Evolutionary conservation across 306 rosid species (phyloP).

Genomic region (Citrullus mucosospermus): DNA sequence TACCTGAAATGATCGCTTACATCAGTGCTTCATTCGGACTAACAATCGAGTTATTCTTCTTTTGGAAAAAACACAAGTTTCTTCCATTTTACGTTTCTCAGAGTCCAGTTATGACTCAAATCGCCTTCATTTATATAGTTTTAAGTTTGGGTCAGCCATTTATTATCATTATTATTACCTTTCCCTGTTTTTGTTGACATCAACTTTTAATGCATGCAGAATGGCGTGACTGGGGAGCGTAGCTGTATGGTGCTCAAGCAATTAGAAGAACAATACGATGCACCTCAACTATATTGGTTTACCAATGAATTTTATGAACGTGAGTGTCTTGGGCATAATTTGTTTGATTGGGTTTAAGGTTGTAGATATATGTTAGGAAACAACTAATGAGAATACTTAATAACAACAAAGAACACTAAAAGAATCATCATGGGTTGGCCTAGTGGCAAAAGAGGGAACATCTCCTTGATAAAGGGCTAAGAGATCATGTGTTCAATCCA

Average conservation of each 20-base stretch:
- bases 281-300: too few relatives aligned
- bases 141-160: not conserved
- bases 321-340: not conserved
- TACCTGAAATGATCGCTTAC: not conserved
- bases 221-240: not conserved
- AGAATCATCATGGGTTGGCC: too few relatives aligned
- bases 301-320: not conserved
- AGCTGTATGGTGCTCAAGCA: not conserved
- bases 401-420: too few relatives aligned
- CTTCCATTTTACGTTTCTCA: not conserved
- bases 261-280: not conserved
- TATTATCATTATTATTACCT: not conserved
- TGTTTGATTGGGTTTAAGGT: not conserved
- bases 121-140: not conserved
- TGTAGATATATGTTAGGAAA: not conserved
- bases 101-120: not conserved
- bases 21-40: not conserved
- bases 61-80: not conserved
- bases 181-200: not conserved
- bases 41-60: not conserved
- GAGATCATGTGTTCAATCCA: too few relatives aligned
- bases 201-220: not conserved
- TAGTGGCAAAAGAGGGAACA: too few relatives aligned
- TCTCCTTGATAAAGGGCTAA: too few relatives aligned
- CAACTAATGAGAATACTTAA: too few relatives aligned